These are phyloP conservation scores for Penicillium parvum DNA, from an alignment of 495 filamentous ascomycete species.

Conservation along the genomic window DNA sequence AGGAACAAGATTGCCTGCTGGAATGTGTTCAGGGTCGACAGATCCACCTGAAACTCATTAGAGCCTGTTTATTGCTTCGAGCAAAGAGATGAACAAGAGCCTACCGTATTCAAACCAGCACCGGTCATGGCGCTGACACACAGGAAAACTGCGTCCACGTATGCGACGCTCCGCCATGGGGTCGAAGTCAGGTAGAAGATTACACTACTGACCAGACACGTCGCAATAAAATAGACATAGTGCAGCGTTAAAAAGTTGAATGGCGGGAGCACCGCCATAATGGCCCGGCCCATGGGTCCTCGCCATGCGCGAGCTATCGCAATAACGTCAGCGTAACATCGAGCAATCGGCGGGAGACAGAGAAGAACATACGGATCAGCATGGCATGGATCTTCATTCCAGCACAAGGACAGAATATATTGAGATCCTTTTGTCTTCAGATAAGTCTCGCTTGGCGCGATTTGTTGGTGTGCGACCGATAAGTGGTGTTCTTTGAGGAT, in stretches of 20 bases:
- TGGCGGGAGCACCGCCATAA: constrained; percentile 34
- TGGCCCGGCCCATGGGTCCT: constrained; percentile 16
- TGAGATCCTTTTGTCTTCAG: not conserved
- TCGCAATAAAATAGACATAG: constrained; percentile 71
- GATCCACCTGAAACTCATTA: constrained; percentile 45
- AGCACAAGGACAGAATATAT: not conserved
- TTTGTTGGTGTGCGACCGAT: not conserved
- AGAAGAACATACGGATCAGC: constrained; percentile 12
- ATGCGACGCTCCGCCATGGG: constrained; percentile 58
- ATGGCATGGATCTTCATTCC: constrained; percentile 3
- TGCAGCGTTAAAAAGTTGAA: constrained; percentile 76
- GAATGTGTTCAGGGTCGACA: constrained; percentile 68
- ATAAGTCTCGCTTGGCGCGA: not conserved
- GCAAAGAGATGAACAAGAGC: constrained; percentile 12
- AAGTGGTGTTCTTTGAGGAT: not conserved
- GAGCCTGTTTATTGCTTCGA: not conserved
- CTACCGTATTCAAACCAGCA: constrained; percentile 68
- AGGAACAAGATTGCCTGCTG: constrained; percentile 74
- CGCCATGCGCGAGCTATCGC: constrained; percentile 20
- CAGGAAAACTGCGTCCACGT: constrained; percentile 73
- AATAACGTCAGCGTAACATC: too few relatives aligned
- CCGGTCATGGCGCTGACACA: constrained; percentile 76
- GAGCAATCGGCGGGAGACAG: not conserved
- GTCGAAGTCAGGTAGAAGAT: constrained; percentile 71
- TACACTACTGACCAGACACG: constrained; percentile 58